Evolutionary conservation across 352 stramenopile genomes (phyloP), one percentile per base, ranked within the genome.

Genomic region (Phytophthora pluvialis): DNA sequence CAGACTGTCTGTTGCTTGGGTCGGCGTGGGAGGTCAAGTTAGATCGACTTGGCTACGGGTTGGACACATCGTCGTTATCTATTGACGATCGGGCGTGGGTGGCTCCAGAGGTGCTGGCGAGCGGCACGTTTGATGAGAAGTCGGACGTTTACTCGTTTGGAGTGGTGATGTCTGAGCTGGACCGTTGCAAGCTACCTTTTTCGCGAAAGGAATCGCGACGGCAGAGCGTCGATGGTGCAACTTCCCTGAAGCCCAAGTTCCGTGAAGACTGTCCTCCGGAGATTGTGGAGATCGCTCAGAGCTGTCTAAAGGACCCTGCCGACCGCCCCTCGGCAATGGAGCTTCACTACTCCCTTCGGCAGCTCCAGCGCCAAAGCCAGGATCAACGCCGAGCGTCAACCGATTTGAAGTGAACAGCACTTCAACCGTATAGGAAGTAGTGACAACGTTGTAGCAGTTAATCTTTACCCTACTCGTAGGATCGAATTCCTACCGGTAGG

Each of bases 71-170:
- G 4, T 65, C 54, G 43, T 56, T 66, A 35, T 65, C 59, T 6
- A 53, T 63, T 36, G 58, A 69, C 18, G 65, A 67, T 26, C 47
- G 56, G 5, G 69, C 82, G 18, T 89, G 89, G 55, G 68, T 76
- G 0, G 79, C 86, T 5, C 83, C 82, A 0, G 82, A 93, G 43
- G 82, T 92, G 15, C 56, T 90, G 29, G 64, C 61, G 4, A 84
- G 82, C n/a, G 73, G 82, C 16, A 55, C 80, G 11, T 85, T 77
- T 16, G 83, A 77, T 1, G 77, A 89, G 2, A 88, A 88, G 50
- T 78, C 79, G 15, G 82, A 94, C 31, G 73, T 91, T 21, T 94
- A 83, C 46, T 77, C 86, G 40, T 89, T 94, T 55, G 82, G 80
- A 18, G 83, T 92, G 6, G 51, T 91, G 32, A 57, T 93, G 32